Evolutionary conservation across 169 alveolate genomes (phyloP).

Genomic region (Perkinsus chesapeaki): DNA sequence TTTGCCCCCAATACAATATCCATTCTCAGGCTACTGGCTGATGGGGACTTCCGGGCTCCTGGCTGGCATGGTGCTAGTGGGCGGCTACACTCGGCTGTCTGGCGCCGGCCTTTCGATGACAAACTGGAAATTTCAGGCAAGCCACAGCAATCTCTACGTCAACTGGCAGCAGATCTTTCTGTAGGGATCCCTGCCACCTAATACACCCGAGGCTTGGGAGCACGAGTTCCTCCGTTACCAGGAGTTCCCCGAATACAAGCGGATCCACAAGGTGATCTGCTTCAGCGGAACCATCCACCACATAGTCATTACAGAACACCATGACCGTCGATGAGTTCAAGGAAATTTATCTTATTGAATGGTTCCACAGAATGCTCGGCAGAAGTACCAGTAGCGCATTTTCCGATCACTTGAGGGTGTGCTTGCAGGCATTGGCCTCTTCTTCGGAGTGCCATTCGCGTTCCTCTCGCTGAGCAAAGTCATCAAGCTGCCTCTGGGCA

Average conservation of each 20-base stretch:
- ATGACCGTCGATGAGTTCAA: conserved; percentile 69
- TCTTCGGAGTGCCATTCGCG: not conserved
- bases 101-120: conserved; percentile 80
- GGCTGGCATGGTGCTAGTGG: conserved; percentile 59
- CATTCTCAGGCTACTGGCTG: not conserved
- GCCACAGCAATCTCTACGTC: conserved; percentile 67
- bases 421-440: not conserved
- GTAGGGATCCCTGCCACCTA: conserved; percentile 28
- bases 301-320: conserved; percentile 55
- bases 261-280: not conserved
- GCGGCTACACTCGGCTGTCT: conserved; percentile 76
- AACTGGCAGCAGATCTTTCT: conserved; percentile 57
- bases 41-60: not conserved
- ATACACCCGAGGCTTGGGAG: not conserved
- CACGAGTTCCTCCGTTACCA: not conserved
- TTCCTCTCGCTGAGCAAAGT: not conserved
- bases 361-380: conserved; percentile 76
- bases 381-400: conserved; percentile 57
- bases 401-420: not conserved
- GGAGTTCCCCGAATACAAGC: conserved; percentile 5
- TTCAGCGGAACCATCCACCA: conserved; percentile 68
- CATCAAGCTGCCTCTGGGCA: not conserved
- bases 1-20: not conserved
- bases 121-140: conserved; percentile 66
- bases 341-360: conserved; percentile 64